Base-by-base conservation (phyloP, 495 filamentous ascomycete species). In the Penicillium samsonianum region DNA sequence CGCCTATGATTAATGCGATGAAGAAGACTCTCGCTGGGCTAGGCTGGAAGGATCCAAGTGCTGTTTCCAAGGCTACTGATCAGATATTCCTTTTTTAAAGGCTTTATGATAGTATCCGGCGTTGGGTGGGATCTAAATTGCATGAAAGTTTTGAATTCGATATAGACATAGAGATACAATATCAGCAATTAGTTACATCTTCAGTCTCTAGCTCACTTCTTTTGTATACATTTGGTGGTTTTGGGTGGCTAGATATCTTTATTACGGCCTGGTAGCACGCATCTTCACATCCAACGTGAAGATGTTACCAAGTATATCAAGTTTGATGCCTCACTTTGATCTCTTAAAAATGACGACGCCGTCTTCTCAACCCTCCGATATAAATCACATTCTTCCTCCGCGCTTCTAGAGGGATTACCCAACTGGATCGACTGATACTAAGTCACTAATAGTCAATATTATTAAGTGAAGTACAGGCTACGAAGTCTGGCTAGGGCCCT, bases 1-100 rank as follows among this genome's bases (percentile, higher is more conserved):
- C 71, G 22, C 62, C 65, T 14, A 68, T 72, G 66, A 43, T 70
- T 19, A 64, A 64, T 20, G 72, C 70, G 7, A 60, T 64, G 50
- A 74, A 71, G 63, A 67, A 68, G 58, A 50, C 48, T 25, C 55
- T 72, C 44, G 52, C 52, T 45, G 60, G 25, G 17, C 23, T 75
- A 58, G 72, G 69, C 9, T 72, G 62, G 57, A 45, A 62, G 45
- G 60, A 54, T 37, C 71, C 71, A 0, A 65, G 69, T 6, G 57
- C 60, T 28, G 62, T 72, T n/a, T 49, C 63, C 4, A 72, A 67
- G 64, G 59, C 61, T 25, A 62, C 56, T 12, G 71, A 72, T 56
- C 63, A 70, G 47, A 50, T 74, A 4, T 74, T 74, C 44, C 59
- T 60, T 19, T 71, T 61, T 46, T 70, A 64, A 45, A 33, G 44